Evolutionary conservation across 2,329 filamentous ascomycete genomes (phyloP), one percentile per base, ranked within the genome.

Genomic region (Metarhizium album): DNA sequence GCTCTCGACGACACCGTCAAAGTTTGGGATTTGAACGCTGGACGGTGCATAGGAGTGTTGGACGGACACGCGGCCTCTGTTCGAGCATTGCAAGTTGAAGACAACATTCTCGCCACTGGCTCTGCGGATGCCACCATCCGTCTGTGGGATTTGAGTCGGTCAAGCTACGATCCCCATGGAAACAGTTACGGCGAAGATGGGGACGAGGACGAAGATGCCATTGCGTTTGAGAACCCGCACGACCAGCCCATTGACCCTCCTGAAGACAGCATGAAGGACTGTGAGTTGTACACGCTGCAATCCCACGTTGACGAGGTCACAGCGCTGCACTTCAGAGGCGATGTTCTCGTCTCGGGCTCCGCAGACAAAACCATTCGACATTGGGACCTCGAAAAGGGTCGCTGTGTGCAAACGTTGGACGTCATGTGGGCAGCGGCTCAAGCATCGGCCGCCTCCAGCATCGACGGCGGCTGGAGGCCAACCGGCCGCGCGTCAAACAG

Each of bases 371-470:
- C 93, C 1, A 74, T 98, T 50, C 84, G 93, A 43, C 93, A 98
- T 67, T 98, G 93, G 93, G 93, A 98, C 72, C 76, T 98, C 47
- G 87, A 91, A 61, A 96, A 90, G 66, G 93, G 93, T n/a, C 86
- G 93, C 46, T 97, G 93, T 67, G 87, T 98, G 49, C 93, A 98
- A 69, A 98, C 93, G 2, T 74, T 98, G 46, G 93, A 98, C 68
- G 91, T 98, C 6, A 86, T 98, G 66, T 98, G 93, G 93, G 93
- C 93, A 9, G 90, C 93, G 4, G 90, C 93, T 2, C 90, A 96
- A 70, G 88, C 89, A 13, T 87, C 83, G 9, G 81, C 83, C 38
- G 83, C 80, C 4, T 76, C 87, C 50, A 77, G 76, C 47, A 75
- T 75, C 45, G 80, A 82, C 49, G 73, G 72, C 47, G 69, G 72